These are phyloP conservation scores for Myotisia sp. DNA, from an alignment of 2,329 filamentous ascomycete genomes.

Conservation along the genomic window DNA sequence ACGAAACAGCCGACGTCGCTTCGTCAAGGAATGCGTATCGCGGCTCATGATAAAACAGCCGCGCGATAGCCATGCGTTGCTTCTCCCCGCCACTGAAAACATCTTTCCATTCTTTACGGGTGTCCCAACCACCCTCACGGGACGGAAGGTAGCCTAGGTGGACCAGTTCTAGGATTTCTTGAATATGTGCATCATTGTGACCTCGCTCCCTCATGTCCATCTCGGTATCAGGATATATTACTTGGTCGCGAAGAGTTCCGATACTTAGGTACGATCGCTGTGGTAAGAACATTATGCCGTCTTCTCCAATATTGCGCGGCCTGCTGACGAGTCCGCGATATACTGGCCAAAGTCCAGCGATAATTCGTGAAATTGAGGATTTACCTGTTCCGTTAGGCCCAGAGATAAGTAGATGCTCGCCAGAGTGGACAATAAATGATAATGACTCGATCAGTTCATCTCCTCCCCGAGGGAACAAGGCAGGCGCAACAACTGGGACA, in stretches of 20 bases:
- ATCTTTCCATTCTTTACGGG: conserved; percentile 95
- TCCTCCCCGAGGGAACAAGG: conserved; percentile 74
- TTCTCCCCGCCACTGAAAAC: conserved; percentile 96
- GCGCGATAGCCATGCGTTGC: conserved; percentile 81
- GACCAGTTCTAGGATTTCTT: conserved; percentile 65
- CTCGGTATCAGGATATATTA: conserved; percentile 93
- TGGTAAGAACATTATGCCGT: conserved; percentile 97
- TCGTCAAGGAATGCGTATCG: conserved; percentile 91
- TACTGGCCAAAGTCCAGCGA: conserved; percentile 88
- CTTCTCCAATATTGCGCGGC: conserved; percentile 62
- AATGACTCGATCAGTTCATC: conserved; percentile 82
- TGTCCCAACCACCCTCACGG: conserved; percentile 92
- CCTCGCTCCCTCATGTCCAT: conserved; percentile 79
- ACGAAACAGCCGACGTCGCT: conserved; percentile 84
- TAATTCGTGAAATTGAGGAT: conserved; percentile 69
- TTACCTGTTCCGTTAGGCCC: conserved; percentile 93
- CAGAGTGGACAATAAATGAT: conserved; percentile 74
- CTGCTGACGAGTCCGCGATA: conserved; percentile 86
- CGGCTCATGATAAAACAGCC: conserved; percentile 87
- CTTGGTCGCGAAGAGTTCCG: conserved; percentile 86
- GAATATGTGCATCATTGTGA: conserved; percentile 63
- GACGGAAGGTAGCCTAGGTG: conserved; percentile 77
- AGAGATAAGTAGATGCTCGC: conserved; percentile 87
- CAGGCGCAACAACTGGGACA: conserved; percentile 81
- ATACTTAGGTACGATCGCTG: conserved; percentile 86